These are phyloP conservation scores for Fusarium torreyae DNA, from an alignment of 2,329 filamentous ascomycete genomes.

Conservation along the genomic window DNA sequence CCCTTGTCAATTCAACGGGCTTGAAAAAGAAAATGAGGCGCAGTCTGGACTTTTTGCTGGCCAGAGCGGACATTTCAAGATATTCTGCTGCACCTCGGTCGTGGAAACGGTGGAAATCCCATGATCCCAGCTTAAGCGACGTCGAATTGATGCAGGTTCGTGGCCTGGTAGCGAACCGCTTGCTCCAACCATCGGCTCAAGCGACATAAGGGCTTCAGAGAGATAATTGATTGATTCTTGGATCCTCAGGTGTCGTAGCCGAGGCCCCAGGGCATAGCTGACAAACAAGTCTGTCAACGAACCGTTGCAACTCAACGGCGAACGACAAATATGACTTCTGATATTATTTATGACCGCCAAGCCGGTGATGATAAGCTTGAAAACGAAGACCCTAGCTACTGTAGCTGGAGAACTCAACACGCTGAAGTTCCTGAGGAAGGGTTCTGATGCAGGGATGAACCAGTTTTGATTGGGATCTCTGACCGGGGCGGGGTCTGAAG, in stretches of 20 bases:
- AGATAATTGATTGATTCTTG: slow-evolving; percentile 13
- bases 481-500: slow-evolving; percentile 19
- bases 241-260: slow-evolving; percentile 12
- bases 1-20: slow-evolving; percentile 19
- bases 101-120: background rate
- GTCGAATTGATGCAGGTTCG: slow-evolving; percentile 8
- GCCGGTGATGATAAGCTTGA: slow-evolving; percentile 22
- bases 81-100: background rate
- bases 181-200: background rate
- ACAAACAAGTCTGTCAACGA: slow-evolving; percentile 15
- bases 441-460: slow-evolving; percentile 25
- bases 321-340: slow-evolving; percentile 30
- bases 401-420: no score
- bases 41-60: slow-evolving; percentile 26
- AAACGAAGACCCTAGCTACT: background rate
- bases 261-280: slow-evolving; percentile 22
- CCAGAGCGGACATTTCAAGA: background rate
- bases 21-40: slow-evolving; percentile 31
- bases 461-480: slow-evolving; percentile 29
- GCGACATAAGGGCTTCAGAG: slow-evolving; percentile 1
- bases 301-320: slow-evolving; percentile 15
- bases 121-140: slow-evolving; percentile 14
- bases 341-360: slow-evolving; percentile 19
- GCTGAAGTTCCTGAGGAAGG: slow-evolving; percentile 12
- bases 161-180: background rate